phyloP scores from a whole-genome alignment of 257 asterid genomes.

The Dorcoceras hygrometricum region DNA sequence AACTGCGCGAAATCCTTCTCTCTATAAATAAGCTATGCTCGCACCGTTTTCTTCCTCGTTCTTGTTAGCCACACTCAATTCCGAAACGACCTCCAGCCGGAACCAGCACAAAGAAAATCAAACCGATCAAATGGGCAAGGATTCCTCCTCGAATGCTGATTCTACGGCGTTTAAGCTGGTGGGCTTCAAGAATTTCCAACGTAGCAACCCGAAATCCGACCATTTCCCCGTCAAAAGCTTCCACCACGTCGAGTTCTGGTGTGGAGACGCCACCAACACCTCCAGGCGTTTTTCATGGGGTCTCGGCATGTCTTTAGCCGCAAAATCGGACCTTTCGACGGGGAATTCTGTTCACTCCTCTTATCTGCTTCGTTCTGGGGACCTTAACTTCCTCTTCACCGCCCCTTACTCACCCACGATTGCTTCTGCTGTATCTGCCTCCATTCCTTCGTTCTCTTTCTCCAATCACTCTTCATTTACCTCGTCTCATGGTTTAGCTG shows the following conservation, averaged over 20 bases:
- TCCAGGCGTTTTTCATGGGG: slow-evolving; percentile 84
- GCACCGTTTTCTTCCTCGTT: neutral
- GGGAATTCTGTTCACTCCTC: slow-evolving; percentile 89
- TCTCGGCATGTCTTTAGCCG: slow-evolving; percentile 72
- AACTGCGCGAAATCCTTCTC: too few relatives aligned
- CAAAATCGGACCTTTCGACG: slow-evolving; percentile 88
- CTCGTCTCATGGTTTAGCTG: slow-evolving; percentile 73
- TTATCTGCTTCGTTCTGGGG: slow-evolving; percentile 73
- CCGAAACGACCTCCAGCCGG: neutral
- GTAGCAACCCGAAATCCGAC: slow-evolving; percentile 68
- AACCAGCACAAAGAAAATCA: neutral
- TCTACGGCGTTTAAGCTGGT: slow-evolving; percentile 42
- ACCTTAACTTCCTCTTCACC: slow-evolving; percentile 66
- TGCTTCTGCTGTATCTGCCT: slow-evolving; percentile 47
- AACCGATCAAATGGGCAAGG: neutral
- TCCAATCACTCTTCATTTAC: slow-evolving; percentile 46
- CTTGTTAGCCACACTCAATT: neutral
- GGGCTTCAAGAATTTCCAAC: slow-evolving; percentile 57
- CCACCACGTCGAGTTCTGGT: slow-evolving; percentile 90
- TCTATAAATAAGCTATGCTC: neutral
- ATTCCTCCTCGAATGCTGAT: neutral
- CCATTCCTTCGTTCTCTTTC: slow-evolving; percentile 57
- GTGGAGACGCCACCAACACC: slow-evolving; percentile 83
- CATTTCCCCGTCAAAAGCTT: slow-evolving; percentile 55
- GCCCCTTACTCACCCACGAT: slow-evolving; percentile 73